Base-by-base conservation (phyloP, 2,329 filamentous ascomycete species). In the Colletotrichum zoysiae region DNA sequence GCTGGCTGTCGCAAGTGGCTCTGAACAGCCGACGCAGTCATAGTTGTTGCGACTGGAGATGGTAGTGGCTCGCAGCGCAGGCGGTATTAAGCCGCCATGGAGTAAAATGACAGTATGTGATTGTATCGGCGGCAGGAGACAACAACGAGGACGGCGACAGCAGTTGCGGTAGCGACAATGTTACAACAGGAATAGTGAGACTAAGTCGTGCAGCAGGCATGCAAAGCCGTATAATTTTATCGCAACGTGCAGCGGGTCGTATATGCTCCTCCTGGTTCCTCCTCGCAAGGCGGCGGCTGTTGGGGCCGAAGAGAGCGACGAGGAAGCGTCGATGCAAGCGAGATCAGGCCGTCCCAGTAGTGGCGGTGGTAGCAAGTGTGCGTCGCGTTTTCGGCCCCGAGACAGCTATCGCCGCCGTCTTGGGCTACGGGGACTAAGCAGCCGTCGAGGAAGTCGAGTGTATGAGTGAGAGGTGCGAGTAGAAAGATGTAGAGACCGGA, bases 1-100 rank as follows among this genome's bases (percentile, higher is more conserved):
- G 71, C 75, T 76, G 66, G 74, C 69, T 73, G 76, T 77, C 79
- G 79, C 75, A 79, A 77, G 72, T 77, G 74, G 75, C 78, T 77
- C 68, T 79, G 78, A 74, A 76, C 77, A 71, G 81, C 78, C 75
- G 79, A 79, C 77, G 82, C 82, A 79, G 78, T 82, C 82, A 84
- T 84, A 76, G 76, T 80, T 79, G 67, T 78, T 75, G 76, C 73
- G 68, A 77, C 72, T 78, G 77, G 70, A 76, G 70, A 73, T 73
- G 72, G 20, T 38, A 20, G 56, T 70, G 46, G 56, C 61, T 73
- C 72, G 60, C 70, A 59, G 67, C 65, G 72, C 70, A 70, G 58
- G 50, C 64, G 46, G 57, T 58, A 16, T 80, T 76, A 81, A 77
- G 75, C 78, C 76, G 80, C 80, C 80, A 81, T 81, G 75, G 70